Evolutionary conservation across 371 early-diverging fungal species (phyloP), one percentile per base, ranked within the genome.

Genomic region (Circinella minor): DNA sequence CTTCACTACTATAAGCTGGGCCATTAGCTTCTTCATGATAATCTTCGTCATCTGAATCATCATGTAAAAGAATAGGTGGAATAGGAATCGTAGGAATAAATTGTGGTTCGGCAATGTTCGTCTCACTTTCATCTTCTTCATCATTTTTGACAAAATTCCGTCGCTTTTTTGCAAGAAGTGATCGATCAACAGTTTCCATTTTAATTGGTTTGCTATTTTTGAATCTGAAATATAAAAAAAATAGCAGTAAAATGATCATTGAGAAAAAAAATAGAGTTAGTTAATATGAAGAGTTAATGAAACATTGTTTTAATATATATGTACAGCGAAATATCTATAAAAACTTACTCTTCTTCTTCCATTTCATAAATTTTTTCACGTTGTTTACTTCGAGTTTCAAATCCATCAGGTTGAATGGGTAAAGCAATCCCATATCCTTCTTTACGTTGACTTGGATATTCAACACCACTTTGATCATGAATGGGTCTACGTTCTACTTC

Each of bases 391-490:
- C 86, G 86, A 0, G 77, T 57, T 66, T 85, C 86, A 65, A 89
- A 75, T 17, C 83, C 75, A 1, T 83, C 86, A 8, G 83, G 75
- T 13, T 84, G 80, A 9, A 86, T 77, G 5, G 89, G 83, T 15
- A 91, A 81, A 64, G 78, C 79, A 36, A 10, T 36, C 36, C 92
- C 92, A 66, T 88, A 90, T 6, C 85, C 86, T 11, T 86, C 79
- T 36, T 82, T 88, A 54, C 80, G 85, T 68, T 92, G 92, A 37
- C 80, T 77, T 6, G 90, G 83, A 74, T 91, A 92, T 43, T 89
- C 88, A 2, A 90, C 87, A 37, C 91, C 92, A 64, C 87, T 85
- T 74, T 86, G 85, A 70, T 91, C 91, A 69, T 90, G 83, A 47
- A 94, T 82, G 4, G 86, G 83, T 72, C 70, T 11, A 64, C 47